Percentiles rank a stretch among this genome's conserved stretches.
Evolutionary conservation across 2,329 filamentous ascomycete genomes (phyloP).

Genomic region (Aureobasidium vineae): DNA sequence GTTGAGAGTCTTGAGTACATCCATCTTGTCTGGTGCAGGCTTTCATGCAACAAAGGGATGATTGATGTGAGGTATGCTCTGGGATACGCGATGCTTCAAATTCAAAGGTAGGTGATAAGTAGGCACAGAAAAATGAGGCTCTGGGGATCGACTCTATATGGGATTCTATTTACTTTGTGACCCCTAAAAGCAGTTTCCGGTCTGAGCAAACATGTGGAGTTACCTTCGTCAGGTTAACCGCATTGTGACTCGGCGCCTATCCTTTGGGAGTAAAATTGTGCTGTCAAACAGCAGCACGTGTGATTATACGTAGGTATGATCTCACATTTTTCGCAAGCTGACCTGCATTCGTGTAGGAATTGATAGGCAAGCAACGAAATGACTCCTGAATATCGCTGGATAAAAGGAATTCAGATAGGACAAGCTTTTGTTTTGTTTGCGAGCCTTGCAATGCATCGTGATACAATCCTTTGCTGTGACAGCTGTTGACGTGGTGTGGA

Average conservation of each 20-base stretch:
- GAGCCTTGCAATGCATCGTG: neutral
- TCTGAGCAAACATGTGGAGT: conserved; percentile 15
- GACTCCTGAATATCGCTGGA: neutral
- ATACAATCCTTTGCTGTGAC: neutral
- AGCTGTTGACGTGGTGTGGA: conserved; percentile 5
- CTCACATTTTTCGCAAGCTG: conserved; percentile 9
- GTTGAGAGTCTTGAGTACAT: neutral
- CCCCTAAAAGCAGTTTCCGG: neutral
- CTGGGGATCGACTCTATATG: conserved; percentile 13
- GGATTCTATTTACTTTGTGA: neutral
- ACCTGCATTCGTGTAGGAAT: conserved; percentile 4
- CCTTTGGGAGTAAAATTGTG: neutral
- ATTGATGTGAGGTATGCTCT: neutral
- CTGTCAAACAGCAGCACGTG: conserved; percentile 3
- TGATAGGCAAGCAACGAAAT: neutral
- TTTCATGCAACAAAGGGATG: neutral
- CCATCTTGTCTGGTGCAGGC: neutral
- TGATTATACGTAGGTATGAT: conserved; percentile 19
- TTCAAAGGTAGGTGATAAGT: neutral
- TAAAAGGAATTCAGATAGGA: neutral
- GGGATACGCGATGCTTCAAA: neutral
- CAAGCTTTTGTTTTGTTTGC: neutral
- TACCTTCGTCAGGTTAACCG: conserved; percentile 14
- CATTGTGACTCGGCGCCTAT: conserved; percentile 12
- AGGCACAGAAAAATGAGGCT: neutral